Conservation (phyloP, 148 eudicot species). For the Salicornia ramosissima region DNA sequence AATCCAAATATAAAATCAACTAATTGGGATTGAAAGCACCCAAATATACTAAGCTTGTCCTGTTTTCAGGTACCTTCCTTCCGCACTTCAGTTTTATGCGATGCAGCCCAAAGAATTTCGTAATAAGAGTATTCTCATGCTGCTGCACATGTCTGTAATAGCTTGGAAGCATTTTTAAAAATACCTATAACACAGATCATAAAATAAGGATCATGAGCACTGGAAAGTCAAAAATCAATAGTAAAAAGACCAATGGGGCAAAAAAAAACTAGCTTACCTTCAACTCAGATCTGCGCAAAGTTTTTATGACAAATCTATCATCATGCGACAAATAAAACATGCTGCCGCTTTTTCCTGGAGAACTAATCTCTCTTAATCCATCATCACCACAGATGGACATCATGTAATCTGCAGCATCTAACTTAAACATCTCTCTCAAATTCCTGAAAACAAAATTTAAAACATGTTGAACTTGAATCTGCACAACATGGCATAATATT, state of each 20-base stretch:
- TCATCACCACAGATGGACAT: slow-evolving; percentile 98
- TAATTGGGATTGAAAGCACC: neutral
- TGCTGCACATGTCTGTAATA: slow-evolving; percentile 54
- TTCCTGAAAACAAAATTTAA: slow-evolving; percentile 45
- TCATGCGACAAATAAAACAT: slow-evolving; percentile 82
- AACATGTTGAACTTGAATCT: neutral
- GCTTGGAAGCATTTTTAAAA: slow-evolving; percentile 59
- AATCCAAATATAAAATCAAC: neutral
- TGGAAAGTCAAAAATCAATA: neutral
- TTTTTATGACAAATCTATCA: slow-evolving; percentile 89
- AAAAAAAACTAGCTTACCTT: slow-evolving; percentile 43
- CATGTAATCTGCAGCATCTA: slow-evolving; percentile 97
- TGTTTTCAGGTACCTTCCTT: slow-evolving; percentile 51
- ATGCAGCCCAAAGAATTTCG: slow-evolving; percentile 92
- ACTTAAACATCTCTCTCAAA: slow-evolving; percentile 92
- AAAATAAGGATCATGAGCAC: slow-evolving; percentile 13
- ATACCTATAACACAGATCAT: slow-evolving; percentile 41
- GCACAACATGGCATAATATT: neutral
- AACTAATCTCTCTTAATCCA: slow-evolving; percentile 78
- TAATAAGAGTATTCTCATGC: slow-evolving; percentile 71
- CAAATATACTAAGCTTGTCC: slow-evolving; percentile 10
- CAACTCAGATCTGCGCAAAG: slow-evolving; percentile 67
- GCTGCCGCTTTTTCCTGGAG: slow-evolving; percentile 98
- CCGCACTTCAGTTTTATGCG: slow-evolving; percentile 54
- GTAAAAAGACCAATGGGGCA: slow-evolving; percentile 5